These are phyloP conservation scores for Anthoceros angustus DNA, from an alignment of 225 moss, liverwort and hornwort genomes.

Conservation along the genomic window DNA sequence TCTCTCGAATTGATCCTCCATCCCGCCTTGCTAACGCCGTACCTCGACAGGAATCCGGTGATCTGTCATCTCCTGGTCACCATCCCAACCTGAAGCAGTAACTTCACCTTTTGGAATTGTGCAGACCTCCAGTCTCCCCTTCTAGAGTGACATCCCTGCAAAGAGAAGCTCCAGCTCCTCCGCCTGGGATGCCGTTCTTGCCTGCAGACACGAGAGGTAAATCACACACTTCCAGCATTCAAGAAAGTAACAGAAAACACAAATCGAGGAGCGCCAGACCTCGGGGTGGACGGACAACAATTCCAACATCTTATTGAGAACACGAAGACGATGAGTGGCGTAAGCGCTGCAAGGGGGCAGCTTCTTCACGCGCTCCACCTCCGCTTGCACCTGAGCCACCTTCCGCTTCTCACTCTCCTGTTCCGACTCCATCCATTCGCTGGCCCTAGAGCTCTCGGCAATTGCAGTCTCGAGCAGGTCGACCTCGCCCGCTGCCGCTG, in stretches of 20 bases:
- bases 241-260: no score
- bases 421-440: neutral
- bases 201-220: neutral
- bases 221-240: neutral
- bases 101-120: no score
- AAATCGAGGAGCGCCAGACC: neutral
- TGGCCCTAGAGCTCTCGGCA: no score
- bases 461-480: no score
- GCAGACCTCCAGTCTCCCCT: neutral
- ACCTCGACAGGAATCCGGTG: no score
- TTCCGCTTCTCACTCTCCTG: constrained; percentile 4
- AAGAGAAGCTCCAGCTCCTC: constrained; percentile 5
- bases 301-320: neutral
- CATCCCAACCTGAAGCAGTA: no score
- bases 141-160: neutral
- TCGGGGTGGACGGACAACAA: neutral
- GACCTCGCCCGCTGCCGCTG: no score
- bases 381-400: neutral
- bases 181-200: neutral
- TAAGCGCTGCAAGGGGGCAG: constrained; percentile 1
- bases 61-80: no score
- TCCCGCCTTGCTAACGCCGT: no score
- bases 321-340: constrained; percentile 1
- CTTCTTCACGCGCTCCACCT: constrained; percentile 3
- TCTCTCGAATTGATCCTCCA: no score